Evolutionary conservation across 1,284 basidiomycete genomes (phyloP).

Genomic region (Fomes fomentarius): DNA sequence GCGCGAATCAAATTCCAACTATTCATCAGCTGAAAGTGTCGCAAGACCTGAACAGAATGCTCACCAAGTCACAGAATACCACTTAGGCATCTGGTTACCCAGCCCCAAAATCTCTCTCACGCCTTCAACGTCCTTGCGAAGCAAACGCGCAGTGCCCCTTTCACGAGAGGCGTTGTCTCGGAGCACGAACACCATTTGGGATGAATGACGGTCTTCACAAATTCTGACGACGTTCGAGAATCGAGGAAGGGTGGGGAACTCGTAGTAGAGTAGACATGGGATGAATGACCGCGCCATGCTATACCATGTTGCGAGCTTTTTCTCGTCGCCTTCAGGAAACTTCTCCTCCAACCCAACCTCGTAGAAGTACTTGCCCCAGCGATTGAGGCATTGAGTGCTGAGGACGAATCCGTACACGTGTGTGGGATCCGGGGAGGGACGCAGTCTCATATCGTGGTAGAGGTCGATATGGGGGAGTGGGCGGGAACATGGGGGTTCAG

Average conservation of each 20-base stretch:
- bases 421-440: neutral
- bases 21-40: too few relatives aligned
- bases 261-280: neutral
- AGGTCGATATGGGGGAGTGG: too few relatives aligned
- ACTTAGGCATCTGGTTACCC: neutral
- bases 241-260: neutral
- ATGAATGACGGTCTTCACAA: neutral
- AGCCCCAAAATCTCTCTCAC: neutral
- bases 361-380: neutral
- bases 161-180: neutral
- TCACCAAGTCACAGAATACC: too few relatives aligned
- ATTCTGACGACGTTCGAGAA: neutral
- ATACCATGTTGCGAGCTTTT: neutral
- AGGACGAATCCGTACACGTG: neutral
- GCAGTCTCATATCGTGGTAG: neutral
- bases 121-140: neutral
- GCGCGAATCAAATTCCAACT: too few relatives aligned
- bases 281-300: neutral
- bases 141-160: neutral
- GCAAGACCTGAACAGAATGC: too few relatives aligned
- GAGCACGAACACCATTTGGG: neutral
- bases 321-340: neutral
- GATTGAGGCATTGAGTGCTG: neutral
- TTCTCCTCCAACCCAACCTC: neutral
- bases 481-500: too few relatives aligned